Evolutionary conservation across 805 yeast genomes (phyloP).

Genomic region (Candida vaughaniae): DNA sequence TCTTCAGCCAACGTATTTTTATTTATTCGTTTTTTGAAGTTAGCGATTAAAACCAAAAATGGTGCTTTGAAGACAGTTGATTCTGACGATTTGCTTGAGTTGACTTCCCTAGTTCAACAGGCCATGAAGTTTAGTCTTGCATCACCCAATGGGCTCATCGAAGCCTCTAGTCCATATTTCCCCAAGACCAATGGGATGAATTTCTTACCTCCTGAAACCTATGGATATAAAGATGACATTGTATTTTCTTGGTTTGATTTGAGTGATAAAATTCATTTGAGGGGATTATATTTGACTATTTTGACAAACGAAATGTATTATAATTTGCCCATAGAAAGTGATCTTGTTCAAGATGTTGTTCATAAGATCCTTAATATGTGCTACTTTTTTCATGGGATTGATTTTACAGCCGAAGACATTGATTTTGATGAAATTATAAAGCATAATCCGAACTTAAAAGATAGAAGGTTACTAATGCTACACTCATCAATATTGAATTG

Average conservation of each 20-base stretch:
- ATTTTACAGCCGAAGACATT: constrained; percentile 8
- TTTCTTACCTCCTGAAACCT: constrained; percentile 16
- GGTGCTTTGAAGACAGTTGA: constrained; percentile 10
- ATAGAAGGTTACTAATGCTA: constrained; percentile 15
- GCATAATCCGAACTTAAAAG: constrained; percentile 8
- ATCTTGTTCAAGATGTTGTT: constrained; percentile 16
- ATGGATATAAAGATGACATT: constrained; percentile 14
- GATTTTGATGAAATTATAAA: constrained; percentile 7
- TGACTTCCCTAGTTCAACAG: constrained; percentile 16
- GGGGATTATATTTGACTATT: constrained; percentile 32
- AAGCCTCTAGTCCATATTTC: constrained; percentile 13
- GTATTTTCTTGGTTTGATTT: constrained; percentile 49
- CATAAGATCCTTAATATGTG: constrained; percentile 15
- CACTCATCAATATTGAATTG: constrained; percentile 16
- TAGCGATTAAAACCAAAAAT: constrained; percentile 20
- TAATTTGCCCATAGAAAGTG: constrained; percentile 8
- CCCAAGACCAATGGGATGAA: constrained; percentile 14
- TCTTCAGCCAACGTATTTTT: constrained; percentile 32
- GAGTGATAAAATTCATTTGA: constrained; percentile 42
- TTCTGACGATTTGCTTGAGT: constrained; percentile 19
- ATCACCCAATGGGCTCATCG: constrained; percentile 13
- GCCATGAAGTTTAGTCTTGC: constrained; percentile 14
- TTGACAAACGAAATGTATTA: constrained; percentile 16
- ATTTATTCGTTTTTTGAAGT: constrained; percentile 34
- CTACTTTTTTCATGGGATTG: constrained; percentile 15